These are phyloP conservation scores for Ceratobasidium sp. DNA, from an alignment of 1,284 basidiomycete species.

Conservation along the genomic window DNA sequence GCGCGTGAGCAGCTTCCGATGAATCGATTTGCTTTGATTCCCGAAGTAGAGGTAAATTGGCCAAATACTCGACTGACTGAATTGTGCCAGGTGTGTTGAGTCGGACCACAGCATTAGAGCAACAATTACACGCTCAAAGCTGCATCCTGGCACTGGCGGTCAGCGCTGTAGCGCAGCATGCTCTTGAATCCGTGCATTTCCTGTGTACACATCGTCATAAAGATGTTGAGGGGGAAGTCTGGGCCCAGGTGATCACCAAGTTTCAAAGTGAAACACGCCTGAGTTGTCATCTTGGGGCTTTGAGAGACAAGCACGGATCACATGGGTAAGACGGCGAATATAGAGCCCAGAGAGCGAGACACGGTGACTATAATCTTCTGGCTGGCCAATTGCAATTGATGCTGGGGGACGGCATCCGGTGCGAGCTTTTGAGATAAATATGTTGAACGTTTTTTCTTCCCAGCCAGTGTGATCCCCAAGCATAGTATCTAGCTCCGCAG, in stretches of 20 bases:
- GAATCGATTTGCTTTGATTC: conserved; percentile 57
- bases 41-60: conserved; percentile 57
- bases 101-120: conserved; percentile 58
- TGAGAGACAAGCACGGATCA: too few relatives aligned
- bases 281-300: background rate
- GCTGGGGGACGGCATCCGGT: too few relatives aligned
- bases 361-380: too few relatives aligned
- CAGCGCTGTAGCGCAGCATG: conserved; percentile 49
- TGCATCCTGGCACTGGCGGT: conserved; percentile 42
- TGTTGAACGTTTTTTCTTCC: too few relatives aligned
- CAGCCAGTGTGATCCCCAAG: too few relatives aligned
- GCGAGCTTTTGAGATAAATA: too few relatives aligned
- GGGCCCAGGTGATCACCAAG: background rate
- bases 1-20: conserved; percentile 14
- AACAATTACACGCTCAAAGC: conserved; percentile 51
- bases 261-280: background rate
- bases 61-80: conserved; percentile 56
- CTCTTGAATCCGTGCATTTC: conserved; percentile 54
- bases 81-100: conserved; percentile 55
- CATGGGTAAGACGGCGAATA: too few relatives aligned
- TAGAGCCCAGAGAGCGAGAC: too few relatives aligned
- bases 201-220: conserved; percentile 56
- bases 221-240: conserved; percentile 33
- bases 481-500: too few relatives aligned
- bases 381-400: too few relatives aligned